A percentile compares a stretch with the other conserved stretches of the same genome.
These are phyloP conservation scores for Malania oleifera DNA, from an alignment of 164 flowering plant species.

Conservation along the genomic window DNA sequence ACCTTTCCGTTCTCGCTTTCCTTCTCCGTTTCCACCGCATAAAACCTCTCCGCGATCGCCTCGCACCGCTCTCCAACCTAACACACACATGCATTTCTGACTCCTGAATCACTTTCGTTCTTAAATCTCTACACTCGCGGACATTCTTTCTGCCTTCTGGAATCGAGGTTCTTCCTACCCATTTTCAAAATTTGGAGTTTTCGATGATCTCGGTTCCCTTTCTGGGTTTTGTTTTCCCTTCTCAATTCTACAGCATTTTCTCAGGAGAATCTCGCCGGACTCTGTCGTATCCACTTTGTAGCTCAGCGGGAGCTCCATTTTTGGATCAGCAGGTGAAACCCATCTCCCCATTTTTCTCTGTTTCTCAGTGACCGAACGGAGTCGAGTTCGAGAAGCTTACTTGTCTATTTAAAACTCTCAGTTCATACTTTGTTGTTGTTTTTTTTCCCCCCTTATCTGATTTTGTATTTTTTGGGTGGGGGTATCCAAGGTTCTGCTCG, in stretches of 20 bases:
- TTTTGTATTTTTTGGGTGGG: too few species aligned
- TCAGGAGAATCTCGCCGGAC: neutral
- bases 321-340: constrained; percentile 2
- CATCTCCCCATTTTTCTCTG: neutral
- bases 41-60: constrained; percentile 14
- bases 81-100: too few species aligned
- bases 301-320: neutral
- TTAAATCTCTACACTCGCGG: too few species aligned
- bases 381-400: too few species aligned
- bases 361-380: constrained; percentile 3
- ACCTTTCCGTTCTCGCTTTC: neutral
- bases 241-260: neutral
- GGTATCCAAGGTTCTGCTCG: too few species aligned
- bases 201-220: neutral
- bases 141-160: too few species aligned
- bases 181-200: too few species aligned
- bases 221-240: neutral
- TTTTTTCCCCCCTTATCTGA: too few species aligned
- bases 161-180: too few species aligned
- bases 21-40: constrained; percentile 17
- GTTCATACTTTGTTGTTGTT: too few species aligned
- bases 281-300: neutral
- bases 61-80: constrained; percentile 26
- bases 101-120: too few species aligned
- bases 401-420: too few species aligned